Evolutionary conservation across 345 rosid genomes (phyloP).

Genomic region (Zanthoxylum bungeanum): DNA sequence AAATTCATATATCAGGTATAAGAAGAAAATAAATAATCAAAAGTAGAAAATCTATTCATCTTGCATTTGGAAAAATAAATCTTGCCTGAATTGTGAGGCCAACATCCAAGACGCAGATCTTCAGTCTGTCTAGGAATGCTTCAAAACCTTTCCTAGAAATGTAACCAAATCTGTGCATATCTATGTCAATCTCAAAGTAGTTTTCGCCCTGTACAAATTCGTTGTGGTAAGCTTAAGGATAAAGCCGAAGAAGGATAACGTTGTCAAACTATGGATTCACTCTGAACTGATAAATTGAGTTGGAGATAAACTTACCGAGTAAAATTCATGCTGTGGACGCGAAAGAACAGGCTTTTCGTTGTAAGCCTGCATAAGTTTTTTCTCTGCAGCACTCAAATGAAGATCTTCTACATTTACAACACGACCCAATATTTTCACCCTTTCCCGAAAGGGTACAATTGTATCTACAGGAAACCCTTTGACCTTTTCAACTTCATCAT

Average conservation of each 20-base stretch:
- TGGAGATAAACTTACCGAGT: conserved; percentile 38
- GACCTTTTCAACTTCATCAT: conserved; percentile 90
- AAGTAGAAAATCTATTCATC: not conserved
- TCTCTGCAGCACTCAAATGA: conserved; percentile 83
- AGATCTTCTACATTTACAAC: conserved; percentile 91
- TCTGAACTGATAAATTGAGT: not conserved
- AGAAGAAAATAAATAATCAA: not conserved
- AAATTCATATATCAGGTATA: conserved; percentile 3
- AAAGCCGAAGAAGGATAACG: not conserved
- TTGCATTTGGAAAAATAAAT: not conserved
- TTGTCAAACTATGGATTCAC: not conserved
- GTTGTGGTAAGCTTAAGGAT: not conserved
- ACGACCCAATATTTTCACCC: conserved; percentile 93
- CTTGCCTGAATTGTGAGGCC: conserved; percentile 93
- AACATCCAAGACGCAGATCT: conserved; percentile 72
- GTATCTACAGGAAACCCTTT: conserved; percentile 84
- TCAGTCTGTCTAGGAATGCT: conserved; percentile 74
- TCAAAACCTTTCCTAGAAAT: conserved; percentile 91
- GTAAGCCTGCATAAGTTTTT: conserved; percentile 92
- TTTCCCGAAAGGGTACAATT: conserved; percentile 69
- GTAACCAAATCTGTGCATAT: conserved; percentile 95
- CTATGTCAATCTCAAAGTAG: conserved; percentile 87
- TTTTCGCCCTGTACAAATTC: conserved; percentile 65
- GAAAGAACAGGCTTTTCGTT: conserved; percentile 99
- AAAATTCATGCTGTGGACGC: conserved; percentile 93